Conservation (phyloP, 83 land plant genomes). For the Thuja plicata region DNA sequence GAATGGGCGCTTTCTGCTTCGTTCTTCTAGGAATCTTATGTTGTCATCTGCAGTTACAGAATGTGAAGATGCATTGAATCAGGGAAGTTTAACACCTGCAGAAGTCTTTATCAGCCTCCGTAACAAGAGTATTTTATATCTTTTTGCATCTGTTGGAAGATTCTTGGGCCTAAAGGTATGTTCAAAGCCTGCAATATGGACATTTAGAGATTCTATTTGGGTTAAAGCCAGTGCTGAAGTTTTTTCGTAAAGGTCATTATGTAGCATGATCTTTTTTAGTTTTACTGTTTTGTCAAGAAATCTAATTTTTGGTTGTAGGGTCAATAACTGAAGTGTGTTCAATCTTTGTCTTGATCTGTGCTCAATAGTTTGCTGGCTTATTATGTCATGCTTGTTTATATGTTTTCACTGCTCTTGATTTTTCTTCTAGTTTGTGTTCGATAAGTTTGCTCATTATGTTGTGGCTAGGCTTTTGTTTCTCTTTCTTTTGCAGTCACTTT, state of each 20-base stretch:
- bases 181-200: not conserved
- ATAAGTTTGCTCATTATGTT: not conserved
- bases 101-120: constrained; percentile 85
- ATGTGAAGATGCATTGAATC: constrained; percentile 88
- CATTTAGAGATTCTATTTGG: not conserved
- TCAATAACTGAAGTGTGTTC: not conserved
- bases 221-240: not conserved
- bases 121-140: constrained; percentile 76
- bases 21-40: constrained; percentile 59
- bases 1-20: constrained; percentile 85
- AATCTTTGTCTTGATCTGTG: not conserved
- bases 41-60: constrained; percentile 56
- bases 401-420: not conserved
- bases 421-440: not conserved
- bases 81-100: constrained; percentile 59
- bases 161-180: constrained; percentile 84
- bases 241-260: not conserved
- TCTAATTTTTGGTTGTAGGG: not conserved
- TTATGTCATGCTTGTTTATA: not conserved
- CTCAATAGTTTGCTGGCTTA: not conserved
- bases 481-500: not conserved
- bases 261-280: not conserved
- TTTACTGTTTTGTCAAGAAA: no score
- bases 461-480: not conserved
- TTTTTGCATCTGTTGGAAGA: constrained; percentile 80